Conservation (phyloP, 371 early-diverging fungal genomes). For the Mortierella sp. region DNA sequence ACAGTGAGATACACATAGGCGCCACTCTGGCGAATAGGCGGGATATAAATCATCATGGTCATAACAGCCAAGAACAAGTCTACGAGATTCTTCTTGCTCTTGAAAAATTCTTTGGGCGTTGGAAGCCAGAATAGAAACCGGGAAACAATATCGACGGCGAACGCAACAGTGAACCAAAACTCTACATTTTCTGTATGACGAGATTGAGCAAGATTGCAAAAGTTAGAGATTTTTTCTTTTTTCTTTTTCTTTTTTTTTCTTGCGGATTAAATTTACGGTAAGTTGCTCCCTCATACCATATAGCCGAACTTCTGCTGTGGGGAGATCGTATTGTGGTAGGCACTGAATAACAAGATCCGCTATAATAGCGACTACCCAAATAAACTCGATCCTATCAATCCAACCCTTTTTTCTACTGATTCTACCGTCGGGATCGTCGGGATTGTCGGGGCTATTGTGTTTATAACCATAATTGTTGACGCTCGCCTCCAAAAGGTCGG, state of each 20-base stretch:
- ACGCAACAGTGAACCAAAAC: slow-evolving; percentile 65
- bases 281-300: slow-evolving; percentile 44
- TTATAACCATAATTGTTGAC: slow-evolving; percentile 34
- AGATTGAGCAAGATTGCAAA: not conserved
- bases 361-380: slow-evolving; percentile 66
- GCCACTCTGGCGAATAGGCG: slow-evolving; percentile 57
- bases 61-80: slow-evolving; percentile 67
- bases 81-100: slow-evolving; percentile 60
- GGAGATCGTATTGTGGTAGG: slow-evolving; percentile 60
- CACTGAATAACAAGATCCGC: slow-evolving; percentile 69
- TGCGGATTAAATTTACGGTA: no score
- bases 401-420: slow-evolving; percentile 23
- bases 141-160: slow-evolving; percentile 67
- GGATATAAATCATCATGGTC: slow-evolving; percentile 68
- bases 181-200: slow-evolving; percentile 58
- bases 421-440: not conserved
- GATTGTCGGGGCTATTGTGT: not conserved
- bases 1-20: slow-evolving; percentile 72
- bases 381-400: slow-evolving; percentile 53
- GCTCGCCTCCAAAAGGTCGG: slow-evolving; percentile 30
- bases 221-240: not conserved
- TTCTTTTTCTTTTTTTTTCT: not conserved
- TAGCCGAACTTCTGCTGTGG: slow-evolving; percentile 32
- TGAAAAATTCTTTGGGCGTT: slow-evolving; percentile 60
- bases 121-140: slow-evolving; percentile 60